Percentiles rank a stretch among this genome's conserved stretches.
Evolutionary conservation across 2,329 filamentous ascomycete species (phyloP).

Genomic region (Ophiocordyceps polyrhachis-furcata): DNA sequence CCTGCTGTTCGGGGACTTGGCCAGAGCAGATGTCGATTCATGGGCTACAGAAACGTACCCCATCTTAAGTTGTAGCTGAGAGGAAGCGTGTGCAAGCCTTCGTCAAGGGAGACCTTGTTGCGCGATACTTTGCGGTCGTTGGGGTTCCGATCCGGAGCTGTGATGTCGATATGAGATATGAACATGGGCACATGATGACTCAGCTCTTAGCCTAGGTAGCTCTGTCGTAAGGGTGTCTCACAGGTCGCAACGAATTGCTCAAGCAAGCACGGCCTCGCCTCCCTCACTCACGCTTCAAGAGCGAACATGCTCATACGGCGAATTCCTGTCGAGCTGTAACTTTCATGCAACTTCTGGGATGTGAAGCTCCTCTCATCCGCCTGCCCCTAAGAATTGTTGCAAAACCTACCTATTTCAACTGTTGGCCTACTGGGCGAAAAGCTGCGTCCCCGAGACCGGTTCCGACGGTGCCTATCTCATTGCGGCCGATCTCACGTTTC

Average conservation of each 20-base stretch:
- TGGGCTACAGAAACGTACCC: constrained; percentile 13
- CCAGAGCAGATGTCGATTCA: background rate
- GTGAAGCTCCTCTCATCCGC: constrained; percentile 9
- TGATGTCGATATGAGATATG: background rate
- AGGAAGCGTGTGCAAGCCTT: constrained; percentile 7
- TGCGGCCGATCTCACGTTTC: background rate
- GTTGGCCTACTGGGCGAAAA: background rate
- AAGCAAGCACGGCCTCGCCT: too few species aligned
- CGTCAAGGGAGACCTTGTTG: background rate
- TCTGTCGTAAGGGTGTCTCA: background rate
- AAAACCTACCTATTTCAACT: background rate
- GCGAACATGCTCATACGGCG: background rate
- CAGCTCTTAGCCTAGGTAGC: background rate
- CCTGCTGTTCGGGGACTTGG: constrained; percentile 5
- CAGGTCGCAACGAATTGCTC: background rate
- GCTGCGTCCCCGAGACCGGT: background rate
- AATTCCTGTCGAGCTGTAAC: background rate
- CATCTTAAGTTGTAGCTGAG: constrained; percentile 18
- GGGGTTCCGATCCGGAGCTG: background rate
- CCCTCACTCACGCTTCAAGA: background rate
- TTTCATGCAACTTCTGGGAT: constrained; percentile 9
- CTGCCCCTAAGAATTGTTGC: constrained; percentile 5
- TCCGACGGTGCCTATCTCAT: background rate
- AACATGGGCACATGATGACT: background rate
- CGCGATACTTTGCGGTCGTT: background rate